Conservation (phyloP, 1,284 basidiomycete genomes). For the Meripilus lineatus region DNA sequence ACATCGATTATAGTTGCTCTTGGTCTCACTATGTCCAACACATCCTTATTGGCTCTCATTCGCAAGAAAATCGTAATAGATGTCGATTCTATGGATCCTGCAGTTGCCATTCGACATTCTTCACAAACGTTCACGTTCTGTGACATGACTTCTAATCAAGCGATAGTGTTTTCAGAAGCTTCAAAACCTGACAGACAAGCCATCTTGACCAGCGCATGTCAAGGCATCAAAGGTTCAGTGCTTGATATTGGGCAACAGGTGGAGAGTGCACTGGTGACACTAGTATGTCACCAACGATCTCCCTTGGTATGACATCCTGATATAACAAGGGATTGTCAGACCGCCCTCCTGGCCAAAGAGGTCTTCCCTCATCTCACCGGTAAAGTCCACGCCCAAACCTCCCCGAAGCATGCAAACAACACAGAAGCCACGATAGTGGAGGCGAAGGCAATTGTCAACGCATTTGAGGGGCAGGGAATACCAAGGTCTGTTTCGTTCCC, state of each 20-base stretch:
- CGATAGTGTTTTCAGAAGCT: slow-evolving; percentile 37
- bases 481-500: slow-evolving; percentile 28
- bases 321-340: too few species aligned
- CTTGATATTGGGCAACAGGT: slow-evolving; percentile 27
- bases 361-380: slow-evolving; percentile 41
- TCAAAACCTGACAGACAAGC: slow-evolving; percentile 28
- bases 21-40: too few species aligned
- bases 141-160: slow-evolving; percentile 52
- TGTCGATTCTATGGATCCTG: slow-evolving; percentile 47
- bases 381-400: slow-evolving; percentile 42
- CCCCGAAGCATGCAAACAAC: slow-evolving; percentile 39
- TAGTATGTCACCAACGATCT: too few species aligned
- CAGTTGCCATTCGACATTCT: slow-evolving; percentile 34
- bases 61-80: slow-evolving; percentile 35
- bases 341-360: slow-evolving; percentile 39
- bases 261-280: slow-evolving; percentile 35
- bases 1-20: too few species aligned
- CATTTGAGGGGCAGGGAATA: slow-evolving; percentile 41
- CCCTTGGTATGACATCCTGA: too few species aligned
- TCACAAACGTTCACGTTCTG: slow-evolving; percentile 27
- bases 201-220: slow-evolving; percentile 32
- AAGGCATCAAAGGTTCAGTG: slow-evolving; percentile 13
- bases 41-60: slow-evolving; percentile 34
- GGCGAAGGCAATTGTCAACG: slow-evolving; percentile 36
- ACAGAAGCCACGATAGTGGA: slow-evolving; percentile 40